Base-by-base conservation (phyloP, 2,329 filamentous ascomycete species). In the Nannizzia gypsea region DNA sequence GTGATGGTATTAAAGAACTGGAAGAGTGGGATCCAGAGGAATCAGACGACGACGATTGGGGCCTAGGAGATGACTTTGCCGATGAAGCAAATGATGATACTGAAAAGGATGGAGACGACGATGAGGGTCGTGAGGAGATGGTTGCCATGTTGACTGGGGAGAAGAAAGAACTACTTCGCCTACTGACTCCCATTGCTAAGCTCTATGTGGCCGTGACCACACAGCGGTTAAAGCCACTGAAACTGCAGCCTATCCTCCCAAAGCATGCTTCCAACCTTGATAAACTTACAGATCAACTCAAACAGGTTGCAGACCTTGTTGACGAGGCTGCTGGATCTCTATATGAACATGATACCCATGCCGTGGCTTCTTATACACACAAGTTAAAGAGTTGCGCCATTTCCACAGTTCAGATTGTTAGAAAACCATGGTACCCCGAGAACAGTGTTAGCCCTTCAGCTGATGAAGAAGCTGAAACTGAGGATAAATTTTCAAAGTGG, bases 21-120 rank as follows among this genome's bases (percentile, higher is more conserved):
- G 89, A 90, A 70, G 89, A 92, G 66, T 96, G 91, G 90, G 84
- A 86, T 20, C 87, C 90, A 1, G 87, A 90, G 66, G 81, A 83
- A 8, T 80, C 81, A 0, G 81, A 83, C 2, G 83, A 83, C 0
- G 68, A 72, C 17, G 67, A 64, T 4, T 63, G 66, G 17, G 61
- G 60, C 2, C 64, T 67, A 1, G 62, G 65, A 2, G 59, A 61
- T 17, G 63, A 64, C 11, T 24, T 50, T 24, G 31, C 28, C 24
- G 61, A 65, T 3, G 61, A 61, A 2, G 64, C 61, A 6, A 64
- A 68, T 0, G 60, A 64, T 1, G n/a, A n/a, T n/a, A n/a, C n/a
- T n/a, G 28, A 13, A 22, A 58, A 56, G 24, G 62, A 67, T 60
- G 60, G 62, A 44, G 63, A 63, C 1, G 65, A 67, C 5, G 63